Evolutionary conservation across 768 basidiomycete genomes (phyloP), one percentile per base, ranked within the genome.

Genomic region (Nevesoporus exiguus): DNA sequence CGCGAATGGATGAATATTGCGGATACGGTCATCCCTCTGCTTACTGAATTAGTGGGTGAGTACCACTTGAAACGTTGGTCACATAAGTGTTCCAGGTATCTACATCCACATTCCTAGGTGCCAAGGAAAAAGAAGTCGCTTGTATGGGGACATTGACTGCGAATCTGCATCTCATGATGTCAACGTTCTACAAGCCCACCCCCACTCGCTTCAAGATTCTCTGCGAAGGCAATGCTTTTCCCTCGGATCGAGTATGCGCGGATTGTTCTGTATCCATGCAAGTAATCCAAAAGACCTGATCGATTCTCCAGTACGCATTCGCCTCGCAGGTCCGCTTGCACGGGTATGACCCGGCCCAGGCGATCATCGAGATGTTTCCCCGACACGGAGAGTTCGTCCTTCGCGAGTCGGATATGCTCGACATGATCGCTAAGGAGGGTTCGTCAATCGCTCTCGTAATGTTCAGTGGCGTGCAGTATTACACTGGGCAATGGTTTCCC

Each of bases 121-220:
- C 94, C 51, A 81, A 83, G 49, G 85, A 87, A 73, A 80, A 82
- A 57, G 97, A 99, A 80, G 90, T 98, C 45, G 93, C 90, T 17
- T 93, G 92, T 72, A 98, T 98, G 86, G 86, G 90, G 69, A 93
- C 93, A 47, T 74, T 98, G 69, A 99, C 97, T 43, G 84, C 85
- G 62, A 99, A 99, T 76, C 80, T 99, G 54, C 94, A 99, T 76
- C 83, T 95, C 57, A 85, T 97, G 83, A 90, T 98, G 84, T 81
- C 85, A 66, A 84, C 85, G 24, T 98, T 99, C 74, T 98, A 98
- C 74, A 85, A 88, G 54, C 97, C 97, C 19, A 93, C 90, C 25
- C 65, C 80, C 50, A 78, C 78, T 59, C 84, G 94, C 49, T 93
- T 81, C 77, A 98, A 95, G 79, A 93, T 99, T 68, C 76, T 99